Conservation (phyloP, 2,329 filamentous ascomycete genomes). For the Ophiocordyceps polyrhachis-furcata region DNA sequence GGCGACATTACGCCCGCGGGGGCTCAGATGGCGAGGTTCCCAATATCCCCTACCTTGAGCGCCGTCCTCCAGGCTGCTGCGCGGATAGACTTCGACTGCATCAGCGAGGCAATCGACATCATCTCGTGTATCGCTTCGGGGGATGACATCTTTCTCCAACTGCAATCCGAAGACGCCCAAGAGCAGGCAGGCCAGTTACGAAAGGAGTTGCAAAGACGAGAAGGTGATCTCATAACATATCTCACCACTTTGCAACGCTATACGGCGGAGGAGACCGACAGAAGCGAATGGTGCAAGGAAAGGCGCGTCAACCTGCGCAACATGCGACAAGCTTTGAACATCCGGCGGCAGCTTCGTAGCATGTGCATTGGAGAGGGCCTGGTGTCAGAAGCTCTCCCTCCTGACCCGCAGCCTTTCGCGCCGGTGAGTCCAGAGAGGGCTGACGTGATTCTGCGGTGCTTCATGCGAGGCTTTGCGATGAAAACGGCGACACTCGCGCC, state of each 20-base stretch:
- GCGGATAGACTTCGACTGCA: conserved; percentile 48
- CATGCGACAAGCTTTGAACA: conserved; percentile 43
- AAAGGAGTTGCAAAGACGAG: conserved; percentile 38
- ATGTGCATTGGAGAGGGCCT: conserved; percentile 35
- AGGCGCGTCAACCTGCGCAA: conserved; percentile 38
- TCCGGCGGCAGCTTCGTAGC: conserved; percentile 40
- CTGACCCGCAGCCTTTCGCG: conserved; percentile 36
- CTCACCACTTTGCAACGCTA: conserved; percentile 45
- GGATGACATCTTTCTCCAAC: conserved; percentile 42
- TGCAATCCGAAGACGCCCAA: conserved; percentile 36
- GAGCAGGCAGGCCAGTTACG: conserved; percentile 34
- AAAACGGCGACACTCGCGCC: conserved; percentile 42
- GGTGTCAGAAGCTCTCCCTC: conserved; percentile 22
- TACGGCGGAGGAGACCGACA: conserved; percentile 33
- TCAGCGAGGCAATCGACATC: conserved; percentile 73
- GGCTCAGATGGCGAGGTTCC: conserved; percentile 61
- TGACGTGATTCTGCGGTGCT: conserved; percentile 37
- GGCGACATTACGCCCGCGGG: conserved; percentile 60
- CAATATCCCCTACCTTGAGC: conserved; percentile 63
- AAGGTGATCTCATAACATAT: conserved; percentile 47
- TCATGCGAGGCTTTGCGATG: conserved; percentile 39
- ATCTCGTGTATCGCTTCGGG: conserved; percentile 45
- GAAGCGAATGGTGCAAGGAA: conserved; percentile 37
- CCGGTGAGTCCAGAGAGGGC: conserved; percentile 35
- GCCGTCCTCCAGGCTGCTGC: conserved; percentile 69